These are phyloP conservation scores for Fusarium algeriense DNA, from an alignment of 2,329 filamentous ascomycete genomes.

Conservation along the genomic window DNA sequence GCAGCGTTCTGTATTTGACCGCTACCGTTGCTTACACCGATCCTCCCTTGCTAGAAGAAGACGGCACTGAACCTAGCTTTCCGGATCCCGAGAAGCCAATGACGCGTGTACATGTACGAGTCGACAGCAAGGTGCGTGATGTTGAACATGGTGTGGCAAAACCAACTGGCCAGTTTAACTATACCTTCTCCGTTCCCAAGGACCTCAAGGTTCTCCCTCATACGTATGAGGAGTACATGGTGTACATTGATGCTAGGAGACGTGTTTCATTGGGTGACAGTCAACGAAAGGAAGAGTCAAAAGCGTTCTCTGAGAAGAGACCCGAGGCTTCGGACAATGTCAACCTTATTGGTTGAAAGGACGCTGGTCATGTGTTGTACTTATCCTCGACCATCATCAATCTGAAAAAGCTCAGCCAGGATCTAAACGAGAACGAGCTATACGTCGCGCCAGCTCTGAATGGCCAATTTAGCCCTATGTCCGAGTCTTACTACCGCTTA, in stretches of 20 bases:
- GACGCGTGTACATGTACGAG: constrained; percentile 48
- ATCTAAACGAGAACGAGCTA: no score
- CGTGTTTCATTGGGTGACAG: constrained; percentile 44
- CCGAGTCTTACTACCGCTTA: neutral
- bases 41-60: constrained; percentile 47
- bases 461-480: neutral
- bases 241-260: constrained; percentile 48
- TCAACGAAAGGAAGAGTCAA: constrained; percentile 35
- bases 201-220: constrained; percentile 47
- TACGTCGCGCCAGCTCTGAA: no score
- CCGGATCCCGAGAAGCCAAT: constrained; percentile 40
- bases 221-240: constrained; percentile 50
- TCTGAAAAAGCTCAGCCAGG: no score
- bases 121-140: constrained; percentile 50
- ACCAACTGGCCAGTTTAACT: constrained; percentile 49
- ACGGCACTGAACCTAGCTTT: constrained; percentile 43
- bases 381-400: no score
- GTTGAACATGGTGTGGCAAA: constrained; percentile 49
- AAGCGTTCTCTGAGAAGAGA: constrained; percentile 6
- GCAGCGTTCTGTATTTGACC: constrained; percentile 48
- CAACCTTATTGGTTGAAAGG: constrained; percentile 36
- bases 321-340: constrained; percentile 8
- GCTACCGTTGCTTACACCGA: constrained; percentile 50
- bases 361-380: no score
- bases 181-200: constrained; percentile 49